Percentiles rank a stretch among this genome's conserved stretches.
These are phyloP conservation scores for Fusarium subtropicale DNA, from an alignment of 2,329 filamentous ascomycete species.

Conservation along the genomic window DNA sequence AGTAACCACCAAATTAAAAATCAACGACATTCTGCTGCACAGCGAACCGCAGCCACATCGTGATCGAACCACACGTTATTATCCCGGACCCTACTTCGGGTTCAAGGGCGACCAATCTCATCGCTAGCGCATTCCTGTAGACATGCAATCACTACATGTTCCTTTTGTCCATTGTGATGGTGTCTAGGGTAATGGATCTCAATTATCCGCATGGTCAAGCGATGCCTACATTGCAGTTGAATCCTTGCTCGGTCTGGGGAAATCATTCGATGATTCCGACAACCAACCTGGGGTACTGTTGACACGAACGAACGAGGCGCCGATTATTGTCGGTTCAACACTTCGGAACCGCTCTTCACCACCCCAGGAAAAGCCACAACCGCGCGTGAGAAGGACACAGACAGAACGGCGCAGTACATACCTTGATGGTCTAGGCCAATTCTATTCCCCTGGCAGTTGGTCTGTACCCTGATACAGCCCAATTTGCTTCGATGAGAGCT, in stretches of 20 bases:
- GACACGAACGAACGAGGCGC: neutral
- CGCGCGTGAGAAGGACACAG: neutral
- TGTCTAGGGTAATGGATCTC: conserved; percentile 20
- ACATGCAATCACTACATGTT: conserved; percentile 27
- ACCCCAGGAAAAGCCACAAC: conserved; percentile 8
- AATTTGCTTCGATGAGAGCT: neutral
- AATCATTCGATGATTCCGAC: conserved; percentile 31
- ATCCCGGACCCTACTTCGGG: conserved; percentile 20
- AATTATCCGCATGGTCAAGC: conserved; percentile 20
- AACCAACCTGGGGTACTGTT: conserved; percentile 5
- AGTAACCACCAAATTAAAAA: neutral
- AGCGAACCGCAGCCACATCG: conserved; percentile 19
- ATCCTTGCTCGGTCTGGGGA: conserved; percentile 19
- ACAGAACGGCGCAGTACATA: neutral
- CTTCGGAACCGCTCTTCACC: conserved; percentile 12
- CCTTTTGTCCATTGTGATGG: conserved; percentile 9
- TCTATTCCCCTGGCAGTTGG: neutral
- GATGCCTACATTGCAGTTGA: neutral
- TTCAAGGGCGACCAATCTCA: conserved; percentile 19
- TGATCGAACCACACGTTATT: neutral
- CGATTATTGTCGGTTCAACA: neutral
- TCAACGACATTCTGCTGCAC: neutral
- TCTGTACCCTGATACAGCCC: neutral
- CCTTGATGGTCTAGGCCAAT: neutral
- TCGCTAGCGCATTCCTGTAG: neutral